Conservation (phyloP, 1,284 basidiomycete genomes). For the Ceratobasidium sp. region DNA sequence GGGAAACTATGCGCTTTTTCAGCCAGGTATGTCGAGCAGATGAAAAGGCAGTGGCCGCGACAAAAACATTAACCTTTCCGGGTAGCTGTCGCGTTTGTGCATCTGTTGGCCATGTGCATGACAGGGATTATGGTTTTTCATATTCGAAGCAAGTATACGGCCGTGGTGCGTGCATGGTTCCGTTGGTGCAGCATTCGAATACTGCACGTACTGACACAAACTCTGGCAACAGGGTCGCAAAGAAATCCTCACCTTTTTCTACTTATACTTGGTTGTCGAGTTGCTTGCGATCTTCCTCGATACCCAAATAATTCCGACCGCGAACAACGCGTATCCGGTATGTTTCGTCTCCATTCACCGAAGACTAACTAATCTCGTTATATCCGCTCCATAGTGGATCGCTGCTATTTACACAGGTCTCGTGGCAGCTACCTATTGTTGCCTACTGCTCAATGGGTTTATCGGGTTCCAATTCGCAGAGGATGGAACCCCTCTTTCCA, state of each 20-base stretch:
- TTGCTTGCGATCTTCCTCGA: conserved; percentile 96
- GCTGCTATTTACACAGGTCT: conserved; percentile 92
- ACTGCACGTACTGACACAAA: conserved; percentile 2
- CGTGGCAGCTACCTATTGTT: conserved; percentile 88
- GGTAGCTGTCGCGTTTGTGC: conserved; percentile 92
- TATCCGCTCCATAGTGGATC: conserved; percentile 85
- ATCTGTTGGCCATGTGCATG: conserved; percentile 98
- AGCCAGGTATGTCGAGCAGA: conserved; percentile 77
- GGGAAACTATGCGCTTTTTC: conserved; percentile 91
- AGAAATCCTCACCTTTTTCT: conserved; percentile 98
- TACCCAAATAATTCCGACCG: conserved; percentile 93
- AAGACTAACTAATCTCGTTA: conserved; percentile 2
- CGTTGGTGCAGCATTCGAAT: background rate
- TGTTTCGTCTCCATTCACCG: conserved; percentile 50
- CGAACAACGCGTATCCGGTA: conserved; percentile 84
- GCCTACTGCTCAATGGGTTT: conserved; percentile 95
- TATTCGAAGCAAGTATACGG: conserved; percentile 97
- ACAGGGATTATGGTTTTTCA: conserved; percentile 99
- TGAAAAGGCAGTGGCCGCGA: background rate
- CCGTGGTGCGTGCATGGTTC: conserved; percentile 71
- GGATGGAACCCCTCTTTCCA: conserved; percentile 93
- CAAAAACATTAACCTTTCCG: background rate
- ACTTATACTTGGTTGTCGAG: conserved; percentile 92
- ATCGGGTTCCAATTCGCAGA: conserved; percentile 99
- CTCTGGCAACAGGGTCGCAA: conserved; percentile 67